Evolutionary conservation across 768 basidiomycete species (phyloP).

Genomic region (Polyporus arcularius): DNA sequence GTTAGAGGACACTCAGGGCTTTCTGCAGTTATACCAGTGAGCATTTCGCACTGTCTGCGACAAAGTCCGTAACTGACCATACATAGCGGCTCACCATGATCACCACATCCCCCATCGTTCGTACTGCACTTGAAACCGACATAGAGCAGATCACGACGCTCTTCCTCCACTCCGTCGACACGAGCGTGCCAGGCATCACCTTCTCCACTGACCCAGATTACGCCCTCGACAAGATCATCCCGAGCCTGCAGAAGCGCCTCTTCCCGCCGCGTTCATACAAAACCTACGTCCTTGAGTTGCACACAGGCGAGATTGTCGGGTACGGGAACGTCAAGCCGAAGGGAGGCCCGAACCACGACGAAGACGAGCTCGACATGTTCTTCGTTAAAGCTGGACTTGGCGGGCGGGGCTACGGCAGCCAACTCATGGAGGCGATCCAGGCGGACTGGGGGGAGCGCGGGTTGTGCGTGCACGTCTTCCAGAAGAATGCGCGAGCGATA

Average conservation of each 20-base stretch:
- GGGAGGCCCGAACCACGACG: background rate
- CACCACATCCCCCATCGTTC: conserved; percentile 2
- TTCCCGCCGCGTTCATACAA: background rate
- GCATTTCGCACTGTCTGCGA: no score
- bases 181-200: background rate
- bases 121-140: background rate
- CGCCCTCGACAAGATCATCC: background rate
- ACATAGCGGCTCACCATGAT: background rate
- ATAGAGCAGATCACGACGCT: conserved; percentile 1
- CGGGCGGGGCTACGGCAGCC: conserved; percentile 5
- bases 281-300: conserved; percentile 5
- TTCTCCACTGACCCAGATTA: conserved; percentile 3
- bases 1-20: no score
- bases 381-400: conserved; percentile 2
- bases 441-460: background rate
- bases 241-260: conserved; percentile 1
- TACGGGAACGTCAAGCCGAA: conserved; percentile 8
- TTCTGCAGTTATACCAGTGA: no score
- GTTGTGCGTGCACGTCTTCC: background rate
- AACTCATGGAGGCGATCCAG: conserved; percentile 10
- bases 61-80: no score
- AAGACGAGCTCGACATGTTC: conserved; percentile 13
- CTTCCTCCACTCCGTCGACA: conserved; percentile 1
- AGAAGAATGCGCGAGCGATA: conserved; percentile 10
- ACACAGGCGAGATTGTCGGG: conserved; percentile 2